Evolutionary conservation across 1,284 basidiomycete species (phyloP).

Genomic region (Cystobasidium pallidum): DNA sequence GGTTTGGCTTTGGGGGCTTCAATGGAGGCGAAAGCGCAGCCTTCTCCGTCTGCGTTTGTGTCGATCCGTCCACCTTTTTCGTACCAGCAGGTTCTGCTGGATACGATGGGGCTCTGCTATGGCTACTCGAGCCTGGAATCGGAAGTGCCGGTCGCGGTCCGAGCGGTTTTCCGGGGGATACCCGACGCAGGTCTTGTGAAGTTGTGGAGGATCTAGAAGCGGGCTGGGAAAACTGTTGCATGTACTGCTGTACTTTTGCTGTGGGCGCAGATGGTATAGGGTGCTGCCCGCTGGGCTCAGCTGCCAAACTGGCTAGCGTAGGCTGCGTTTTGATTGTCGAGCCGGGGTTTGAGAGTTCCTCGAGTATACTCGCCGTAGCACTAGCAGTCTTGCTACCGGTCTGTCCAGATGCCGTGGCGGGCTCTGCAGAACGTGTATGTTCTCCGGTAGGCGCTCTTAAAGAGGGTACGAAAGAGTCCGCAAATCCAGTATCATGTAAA

Average conservation of each 20-base stretch:
- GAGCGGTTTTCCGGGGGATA: constrained; percentile 26
- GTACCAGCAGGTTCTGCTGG: neutral
- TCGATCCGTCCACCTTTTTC: neutral
- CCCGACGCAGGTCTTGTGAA: constrained; percentile 15
- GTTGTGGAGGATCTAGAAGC: neutral
- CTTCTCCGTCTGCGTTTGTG: neutral
- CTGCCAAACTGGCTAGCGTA: constrained; percentile 38
- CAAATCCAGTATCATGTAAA: constrained; percentile 9
- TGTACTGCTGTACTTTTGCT: constrained; percentile 22
- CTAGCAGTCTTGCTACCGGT: constrained; percentile 25
- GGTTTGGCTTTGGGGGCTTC: constrained; percentile 44
- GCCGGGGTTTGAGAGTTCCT: constrained; percentile 31
- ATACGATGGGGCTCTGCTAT: neutral
- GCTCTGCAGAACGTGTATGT: neutral
- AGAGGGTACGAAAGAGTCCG: constrained; percentile 37
- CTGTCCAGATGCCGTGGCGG: neutral
- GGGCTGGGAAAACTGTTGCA: constrained; percentile 18
- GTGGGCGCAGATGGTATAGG: neutral
- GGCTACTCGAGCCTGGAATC: neutral
- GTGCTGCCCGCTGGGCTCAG: constrained; percentile 13
- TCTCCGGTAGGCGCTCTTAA: neutral
- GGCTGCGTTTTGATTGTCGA: constrained; percentile 25
- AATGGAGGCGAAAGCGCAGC: constrained; percentile 4
- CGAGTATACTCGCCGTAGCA: constrained; percentile 26
- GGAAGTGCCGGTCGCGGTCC: constrained; percentile 8